Conservation (phyloP, 1,284 basidiomycete species). For the Polyporus tsugae region DNA sequence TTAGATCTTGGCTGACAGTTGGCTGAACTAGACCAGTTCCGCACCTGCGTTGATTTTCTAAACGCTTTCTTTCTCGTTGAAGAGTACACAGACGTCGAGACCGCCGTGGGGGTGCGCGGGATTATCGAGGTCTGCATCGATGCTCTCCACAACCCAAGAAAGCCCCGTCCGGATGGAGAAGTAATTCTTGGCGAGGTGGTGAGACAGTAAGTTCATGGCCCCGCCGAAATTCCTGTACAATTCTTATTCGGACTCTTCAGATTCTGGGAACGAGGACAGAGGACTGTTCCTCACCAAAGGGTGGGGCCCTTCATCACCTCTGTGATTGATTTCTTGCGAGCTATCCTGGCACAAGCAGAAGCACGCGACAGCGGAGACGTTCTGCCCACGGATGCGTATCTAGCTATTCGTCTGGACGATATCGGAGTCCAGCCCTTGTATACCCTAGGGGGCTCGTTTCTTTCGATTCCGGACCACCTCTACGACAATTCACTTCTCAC, state of each 20-base stretch:
- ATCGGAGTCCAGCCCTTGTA: conserved; percentile 43
- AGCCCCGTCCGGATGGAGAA: not conserved
- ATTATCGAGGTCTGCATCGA: conserved; percentile 35
- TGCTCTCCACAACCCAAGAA: not conserved
- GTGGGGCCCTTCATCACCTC: conserved; percentile 34
- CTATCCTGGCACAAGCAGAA: conserved; percentile 41
- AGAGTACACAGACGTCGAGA: conserved; percentile 48
- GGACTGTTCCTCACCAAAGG: conserved; percentile 21
- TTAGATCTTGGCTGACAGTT: too few relatives aligned
- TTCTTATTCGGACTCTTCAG: conserved; percentile 2
- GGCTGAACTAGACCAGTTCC: conserved; percentile 17
- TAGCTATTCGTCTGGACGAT: conserved; percentile 44
- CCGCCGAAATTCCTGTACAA: too few relatives aligned
- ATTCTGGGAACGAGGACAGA: conserved; percentile 29
- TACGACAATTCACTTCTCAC: conserved; percentile 34
- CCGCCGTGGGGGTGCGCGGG: conserved; percentile 33
- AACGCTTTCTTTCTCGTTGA: conserved; percentile 53
- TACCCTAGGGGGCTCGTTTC: conserved; percentile 43
- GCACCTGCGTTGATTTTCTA: conserved; percentile 49
- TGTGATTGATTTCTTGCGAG: conserved; percentile 40
- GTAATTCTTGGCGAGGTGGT: not conserved
- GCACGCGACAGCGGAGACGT: conserved; percentile 35
- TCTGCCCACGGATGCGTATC: conserved; percentile 42
- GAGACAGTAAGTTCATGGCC: not conserved
- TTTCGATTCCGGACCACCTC: conserved; percentile 45